phyloP scores from a whole-genome alignment of 805 yeast species.

The Pichia occidentalis region DNA sequence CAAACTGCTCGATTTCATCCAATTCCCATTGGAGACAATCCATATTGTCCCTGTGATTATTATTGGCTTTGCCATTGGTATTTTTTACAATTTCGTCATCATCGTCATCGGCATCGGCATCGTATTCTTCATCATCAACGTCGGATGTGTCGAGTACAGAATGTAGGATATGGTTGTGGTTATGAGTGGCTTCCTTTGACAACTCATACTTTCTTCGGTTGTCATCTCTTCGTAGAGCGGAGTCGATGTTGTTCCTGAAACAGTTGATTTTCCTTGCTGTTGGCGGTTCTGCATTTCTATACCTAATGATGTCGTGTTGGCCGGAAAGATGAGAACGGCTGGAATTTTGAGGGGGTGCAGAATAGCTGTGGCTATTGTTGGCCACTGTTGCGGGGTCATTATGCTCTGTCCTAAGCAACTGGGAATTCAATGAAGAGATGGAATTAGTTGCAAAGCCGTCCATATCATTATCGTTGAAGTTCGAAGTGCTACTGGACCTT shows the following conservation, averaged over 20 bases:
- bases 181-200: slow-evolving; percentile 18
- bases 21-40: slow-evolving; percentile 1
- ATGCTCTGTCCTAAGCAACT: slow-evolving; percentile 1
- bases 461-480: neutral
- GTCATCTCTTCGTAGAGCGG: slow-evolving; percentile 23
- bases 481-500: neutral
- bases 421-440: slow-evolving; percentile 4
- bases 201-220: slow-evolving; percentile 10
- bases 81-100: slow-evolving; percentile 12
- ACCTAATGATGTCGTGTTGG: slow-evolving; percentile 14
- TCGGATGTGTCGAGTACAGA: no score
- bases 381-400: neutral
- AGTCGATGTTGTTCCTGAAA: slow-evolving; percentile 27
- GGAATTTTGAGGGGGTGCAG: no score
- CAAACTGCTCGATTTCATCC: slow-evolving; percentile 2
- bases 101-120: slow-evolving; percentile 26
- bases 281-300: slow-evolving; percentile 9
- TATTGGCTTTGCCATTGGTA: neutral
- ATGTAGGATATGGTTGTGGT: slow-evolving; percentile 18
- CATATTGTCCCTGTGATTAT: no score
- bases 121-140: slow-evolving; percentile 22
- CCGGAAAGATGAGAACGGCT: no score
- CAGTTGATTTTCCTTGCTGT: no score
- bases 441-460: slow-evolving; percentile 1
- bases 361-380: no score